phyloP scores from a whole-genome alignment of 2,329 filamentous ascomycete genomes.

The Coniochaeta hoffmannii region DNA sequence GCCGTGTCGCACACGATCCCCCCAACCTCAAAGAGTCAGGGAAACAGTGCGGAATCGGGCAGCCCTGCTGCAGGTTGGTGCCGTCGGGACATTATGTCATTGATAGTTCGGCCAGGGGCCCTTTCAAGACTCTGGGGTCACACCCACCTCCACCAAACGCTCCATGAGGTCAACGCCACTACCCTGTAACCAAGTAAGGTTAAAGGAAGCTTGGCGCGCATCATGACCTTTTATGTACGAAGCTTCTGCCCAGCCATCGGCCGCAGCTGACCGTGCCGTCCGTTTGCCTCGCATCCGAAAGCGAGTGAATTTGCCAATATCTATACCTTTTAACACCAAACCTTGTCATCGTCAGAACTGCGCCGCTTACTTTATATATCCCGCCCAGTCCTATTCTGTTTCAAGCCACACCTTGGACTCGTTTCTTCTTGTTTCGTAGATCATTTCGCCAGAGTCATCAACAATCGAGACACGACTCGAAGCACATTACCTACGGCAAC shows the following conservation, averaged over 20 bases:
- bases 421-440: background rate
- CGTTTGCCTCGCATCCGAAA: background rate
- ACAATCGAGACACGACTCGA: no score
- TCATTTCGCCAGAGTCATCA: background rate
- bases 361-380: background rate
- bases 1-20: background rate
- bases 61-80: background rate
- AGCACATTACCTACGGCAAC: background rate
- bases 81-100: background rate
- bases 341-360: background rate
- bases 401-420: background rate
- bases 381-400: background rate
- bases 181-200: background rate
- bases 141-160: no score
- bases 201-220: constrained; percentile 1
- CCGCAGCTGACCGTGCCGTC: background rate
- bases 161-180: background rate
- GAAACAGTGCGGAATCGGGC: background rate
- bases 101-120: background rate
- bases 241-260: background rate
- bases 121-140: background rate
- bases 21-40: background rate
- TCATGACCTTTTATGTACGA: background rate
- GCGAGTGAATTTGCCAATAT: background rate
- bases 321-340: background rate